Conservation (phyloP, 139 green algal species). For the Micractinium conductrix region DNA sequence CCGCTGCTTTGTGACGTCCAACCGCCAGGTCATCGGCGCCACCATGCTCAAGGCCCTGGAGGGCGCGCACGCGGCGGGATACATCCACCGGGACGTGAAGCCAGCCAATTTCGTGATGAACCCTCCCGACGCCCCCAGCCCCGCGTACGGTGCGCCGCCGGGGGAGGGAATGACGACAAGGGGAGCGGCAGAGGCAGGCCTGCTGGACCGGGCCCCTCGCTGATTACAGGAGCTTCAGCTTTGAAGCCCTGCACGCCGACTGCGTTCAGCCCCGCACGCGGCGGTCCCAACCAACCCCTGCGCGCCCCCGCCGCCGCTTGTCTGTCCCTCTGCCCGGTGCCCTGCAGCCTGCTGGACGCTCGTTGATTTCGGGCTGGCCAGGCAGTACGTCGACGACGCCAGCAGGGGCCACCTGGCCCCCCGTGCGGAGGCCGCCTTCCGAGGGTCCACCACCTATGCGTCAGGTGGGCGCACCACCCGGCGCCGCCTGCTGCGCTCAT, state of each 20-base stretch:
- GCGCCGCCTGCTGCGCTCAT: background rate
- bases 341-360: conserved; percentile 58
- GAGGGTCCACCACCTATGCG: conserved; percentile 84
- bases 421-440: conserved; percentile 71
- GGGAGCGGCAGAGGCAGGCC: background rate
- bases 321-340: background rate
- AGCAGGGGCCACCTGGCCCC: conserved; percentile 52
- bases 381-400: conserved; percentile 52
- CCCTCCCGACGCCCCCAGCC: background rate
- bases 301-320: background rate
- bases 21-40: background rate
- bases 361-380: conserved; percentile 83
- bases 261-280: no score
- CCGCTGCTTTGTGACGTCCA: no score
- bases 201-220: no score
- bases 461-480: conserved; percentile 42
- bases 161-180: background rate
- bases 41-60: conserved; percentile 66
- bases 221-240: no score
- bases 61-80: conserved; percentile 66
- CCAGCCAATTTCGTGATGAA: conserved; percentile 81
- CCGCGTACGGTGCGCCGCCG: background rate
- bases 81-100: conserved; percentile 87
- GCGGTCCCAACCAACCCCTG: background rate
- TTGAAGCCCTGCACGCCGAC: no score